Conservation (phyloP, 352 stramenopile genomes). For the Peronosclerospora sorghi region DNA sequence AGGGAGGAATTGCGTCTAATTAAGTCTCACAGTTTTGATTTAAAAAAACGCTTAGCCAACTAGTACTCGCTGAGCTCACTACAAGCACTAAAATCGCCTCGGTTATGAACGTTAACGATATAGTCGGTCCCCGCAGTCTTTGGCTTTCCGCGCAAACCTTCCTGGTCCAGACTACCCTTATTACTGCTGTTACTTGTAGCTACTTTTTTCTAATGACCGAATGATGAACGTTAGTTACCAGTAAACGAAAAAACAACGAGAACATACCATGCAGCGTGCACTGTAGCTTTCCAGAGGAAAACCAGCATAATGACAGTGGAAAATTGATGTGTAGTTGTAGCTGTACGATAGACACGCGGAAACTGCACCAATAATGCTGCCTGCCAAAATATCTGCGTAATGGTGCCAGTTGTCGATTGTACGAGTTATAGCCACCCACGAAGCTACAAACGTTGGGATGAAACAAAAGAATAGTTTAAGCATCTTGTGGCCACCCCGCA, state of each 20-base stretch:
- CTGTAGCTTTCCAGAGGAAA: slow-evolving; percentile 39
- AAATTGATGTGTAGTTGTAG: slow-evolving; percentile 63
- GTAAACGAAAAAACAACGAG: not conserved
- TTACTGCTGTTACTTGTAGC: slow-evolving; percentile 8
- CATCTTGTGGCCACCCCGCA: slow-evolving; percentile 46
- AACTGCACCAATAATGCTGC: slow-evolving; percentile 52
- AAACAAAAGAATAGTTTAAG: slow-evolving; percentile 75
- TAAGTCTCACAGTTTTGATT: no score
- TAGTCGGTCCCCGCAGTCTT: slow-evolving; percentile 12
- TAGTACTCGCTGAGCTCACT: slow-evolving; percentile 1
- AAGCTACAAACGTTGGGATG: slow-evolving; percentile 44
- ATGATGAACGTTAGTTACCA: slow-evolving; percentile 4
- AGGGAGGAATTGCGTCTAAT: no score
- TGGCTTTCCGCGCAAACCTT: slow-evolving; percentile 7
- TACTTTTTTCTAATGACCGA: slow-evolving; percentile 8
- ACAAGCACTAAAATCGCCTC: slow-evolving; percentile 13
- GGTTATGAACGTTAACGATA: slow-evolving; percentile 20
- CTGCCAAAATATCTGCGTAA: slow-evolving; percentile 57
- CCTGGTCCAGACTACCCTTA: slow-evolving; percentile 9
- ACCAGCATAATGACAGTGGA: slow-evolving; percentile 44
- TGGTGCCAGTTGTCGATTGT: slow-evolving; percentile 84
- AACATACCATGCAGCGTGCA: slow-evolving; percentile 26
- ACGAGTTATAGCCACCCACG: slow-evolving; percentile 69
- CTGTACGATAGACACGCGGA: slow-evolving; percentile 43
- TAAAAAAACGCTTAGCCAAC: no score